Evolutionary conservation across 148 eudicot species (phyloP), one percentile per base, ranked within the genome.

Genomic region (Rhododendron henanense): DNA sequence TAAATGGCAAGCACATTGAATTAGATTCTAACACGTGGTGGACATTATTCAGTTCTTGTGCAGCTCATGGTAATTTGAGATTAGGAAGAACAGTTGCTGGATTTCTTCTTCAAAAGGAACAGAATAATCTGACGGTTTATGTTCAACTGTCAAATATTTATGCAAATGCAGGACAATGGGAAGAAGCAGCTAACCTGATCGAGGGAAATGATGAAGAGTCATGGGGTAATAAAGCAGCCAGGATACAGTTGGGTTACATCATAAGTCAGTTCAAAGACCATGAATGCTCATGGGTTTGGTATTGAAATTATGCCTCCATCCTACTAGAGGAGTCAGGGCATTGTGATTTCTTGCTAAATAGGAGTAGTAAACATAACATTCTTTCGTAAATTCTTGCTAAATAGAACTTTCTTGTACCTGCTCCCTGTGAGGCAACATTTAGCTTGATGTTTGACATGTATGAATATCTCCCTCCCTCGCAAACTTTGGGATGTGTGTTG

Each of bases 141-240:
- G 94, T 94, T 10, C 81, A 92, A 87, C 57, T 96, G 86, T 93
- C 98, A 11, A 96, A 93, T 86, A 92, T 96, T 76, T 92, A 93
- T 89, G 97, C 98, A 19, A 88, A 81, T 88, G 92, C 90, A 8
- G 98, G 94, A 76, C 94, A 90, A 84, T 96, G 98, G 98, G 95
- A 96, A 86, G 95, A 93, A 84, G 94, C 98, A 35, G 98, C 95
- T 57, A 83, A 86, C 44, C 83, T 91, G 81, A 33, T 33, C 35
- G 1, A 87, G 98, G 90, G 92, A 90, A 76, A 47, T 90, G 88
- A 96, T 96, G 96, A 93, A 86, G 87, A 87, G 81, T 59, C 86
- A 84, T 84, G 91, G 95, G 41, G 92, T 88, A 71, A 57, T 86
- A 37, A 96, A 96, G 89, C 94, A 90, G 89, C 94, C 96, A 74